Evolutionary conservation across 768 basidiomycete species (phyloP).

Genomic region (Pleurotus djamor): DNA sequence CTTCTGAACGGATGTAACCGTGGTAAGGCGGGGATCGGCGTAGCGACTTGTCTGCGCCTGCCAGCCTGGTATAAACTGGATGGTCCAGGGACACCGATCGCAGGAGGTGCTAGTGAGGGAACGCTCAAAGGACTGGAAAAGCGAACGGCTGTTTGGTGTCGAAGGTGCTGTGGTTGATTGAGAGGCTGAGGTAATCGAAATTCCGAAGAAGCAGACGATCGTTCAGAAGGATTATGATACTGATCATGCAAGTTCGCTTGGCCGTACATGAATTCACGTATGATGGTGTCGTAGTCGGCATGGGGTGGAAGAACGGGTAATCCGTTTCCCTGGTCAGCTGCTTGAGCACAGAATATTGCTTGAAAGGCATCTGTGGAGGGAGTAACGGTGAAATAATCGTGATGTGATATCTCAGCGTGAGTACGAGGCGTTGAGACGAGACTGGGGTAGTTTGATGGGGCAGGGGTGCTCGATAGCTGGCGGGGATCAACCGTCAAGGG

Average conservation of each 20-base stretch:
- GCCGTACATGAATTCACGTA: neutral
- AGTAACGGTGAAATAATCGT: neutral
- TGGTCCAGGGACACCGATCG: no score
- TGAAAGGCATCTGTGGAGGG: neutral
- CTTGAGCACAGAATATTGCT: neutral
- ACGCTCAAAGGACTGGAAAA: no score
- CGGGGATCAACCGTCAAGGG: neutral
- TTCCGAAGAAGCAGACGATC: no score
- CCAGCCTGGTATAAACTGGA: no score
- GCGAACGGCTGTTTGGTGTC: no score
- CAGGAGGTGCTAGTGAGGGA: no score
- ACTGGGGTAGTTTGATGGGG: no score
- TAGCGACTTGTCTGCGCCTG: neutral
- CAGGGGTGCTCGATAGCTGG: no score
- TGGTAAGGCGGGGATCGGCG: neutral
- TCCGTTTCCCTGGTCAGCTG: neutral
- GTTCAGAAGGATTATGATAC: no score
- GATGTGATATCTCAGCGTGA: neutral
- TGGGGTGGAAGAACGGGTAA: neutral
- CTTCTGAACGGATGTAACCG: neutral
- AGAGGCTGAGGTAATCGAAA: no score
- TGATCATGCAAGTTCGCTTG: no score
- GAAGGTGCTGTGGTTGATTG: no score
- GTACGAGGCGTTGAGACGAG: neutral
- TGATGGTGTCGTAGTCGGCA: neutral